Conservation (phyloP, 306 rosid genomes). For the Trichosanthes truncata region DNA sequence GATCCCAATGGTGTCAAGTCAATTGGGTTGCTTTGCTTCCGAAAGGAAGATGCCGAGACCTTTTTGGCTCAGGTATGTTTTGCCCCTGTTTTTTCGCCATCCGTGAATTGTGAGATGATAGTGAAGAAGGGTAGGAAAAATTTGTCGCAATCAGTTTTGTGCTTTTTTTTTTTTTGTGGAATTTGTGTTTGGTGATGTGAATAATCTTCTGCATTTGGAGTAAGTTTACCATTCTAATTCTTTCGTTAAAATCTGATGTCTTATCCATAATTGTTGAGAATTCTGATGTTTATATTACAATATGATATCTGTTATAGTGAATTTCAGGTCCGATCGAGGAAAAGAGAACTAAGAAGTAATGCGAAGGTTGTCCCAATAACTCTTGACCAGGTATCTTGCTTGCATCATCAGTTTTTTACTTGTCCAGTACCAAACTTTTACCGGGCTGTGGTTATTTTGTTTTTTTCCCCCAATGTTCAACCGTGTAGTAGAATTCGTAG, state of each 20-base stretch:
- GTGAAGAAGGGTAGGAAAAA: background rate
- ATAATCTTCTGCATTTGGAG: background rate
- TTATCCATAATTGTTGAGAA: background rate
- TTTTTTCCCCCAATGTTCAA: background rate
- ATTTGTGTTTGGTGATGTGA: background rate
- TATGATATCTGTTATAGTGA: background rate
- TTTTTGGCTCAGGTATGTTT: constrained; percentile 70
- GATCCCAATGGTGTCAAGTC: constrained; percentile 69
- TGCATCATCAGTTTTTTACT: background rate
- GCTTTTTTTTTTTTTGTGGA: background rate
- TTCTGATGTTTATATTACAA: background rate
- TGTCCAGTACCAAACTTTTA: background rate
- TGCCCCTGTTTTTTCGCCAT: background rate
- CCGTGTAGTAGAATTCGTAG: background rate
- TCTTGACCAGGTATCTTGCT: constrained; percentile 69
- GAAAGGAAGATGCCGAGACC: constrained; percentile 86
- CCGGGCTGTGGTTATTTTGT: background rate
- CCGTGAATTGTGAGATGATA: background rate
- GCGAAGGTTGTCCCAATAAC: constrained; percentile 79
- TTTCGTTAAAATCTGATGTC: background rate
- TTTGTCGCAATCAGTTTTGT: background rate
- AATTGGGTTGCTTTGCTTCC: constrained; percentile 85
- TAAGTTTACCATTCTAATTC: background rate
- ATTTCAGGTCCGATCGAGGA: constrained; percentile 62
- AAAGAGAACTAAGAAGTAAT: constrained; percentile 50